Conservation (phyloP, 225 moss, liverwort and hornwort genomes). For the Physcomitrium patens region DNA sequence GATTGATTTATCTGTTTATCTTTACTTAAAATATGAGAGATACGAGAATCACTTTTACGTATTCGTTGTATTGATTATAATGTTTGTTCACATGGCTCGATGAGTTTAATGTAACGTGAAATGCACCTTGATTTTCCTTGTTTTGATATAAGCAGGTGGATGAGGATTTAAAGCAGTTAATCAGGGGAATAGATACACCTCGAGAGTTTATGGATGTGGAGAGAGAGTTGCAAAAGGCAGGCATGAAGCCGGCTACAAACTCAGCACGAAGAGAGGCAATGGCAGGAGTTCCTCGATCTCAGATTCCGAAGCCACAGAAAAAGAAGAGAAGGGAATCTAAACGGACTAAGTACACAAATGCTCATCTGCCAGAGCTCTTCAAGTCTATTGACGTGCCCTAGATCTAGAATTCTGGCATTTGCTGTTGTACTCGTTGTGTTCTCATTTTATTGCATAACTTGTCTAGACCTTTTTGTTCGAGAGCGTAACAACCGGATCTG, state of each 20-base stretch:
- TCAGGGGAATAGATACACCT: constrained; percentile 75
- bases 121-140: constrained; percentile 1
- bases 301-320: constrained; percentile 75
- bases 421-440: background rate
- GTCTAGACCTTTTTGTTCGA: too few relatives aligned
- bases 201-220: constrained; percentile 93
- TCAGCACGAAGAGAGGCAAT: constrained; percentile 82
- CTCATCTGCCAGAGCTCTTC: constrained; percentile 91
- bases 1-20: too few relatives aligned
- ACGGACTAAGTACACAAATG: constrained; percentile 89
- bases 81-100: background rate
- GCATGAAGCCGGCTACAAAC: constrained; percentile 91
- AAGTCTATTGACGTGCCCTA: constrained; percentile 58
- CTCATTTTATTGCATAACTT: too few relatives aligned
- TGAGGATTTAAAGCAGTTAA: constrained; percentile 85
- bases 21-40: background rate
- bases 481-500: too few relatives aligned
- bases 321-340: constrained; percentile 91
- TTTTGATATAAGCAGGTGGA: constrained; percentile 56
- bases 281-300: constrained; percentile 75
- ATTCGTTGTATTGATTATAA: background rate
- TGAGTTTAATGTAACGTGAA: background rate
- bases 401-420: constrained; percentile 20
- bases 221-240: constrained; percentile 85
- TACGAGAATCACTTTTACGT: background rate